Evolutionary conservation across 2,329 filamentous ascomycete genomes (phyloP).

Genomic region (Bipolaris bicolor): DNA sequence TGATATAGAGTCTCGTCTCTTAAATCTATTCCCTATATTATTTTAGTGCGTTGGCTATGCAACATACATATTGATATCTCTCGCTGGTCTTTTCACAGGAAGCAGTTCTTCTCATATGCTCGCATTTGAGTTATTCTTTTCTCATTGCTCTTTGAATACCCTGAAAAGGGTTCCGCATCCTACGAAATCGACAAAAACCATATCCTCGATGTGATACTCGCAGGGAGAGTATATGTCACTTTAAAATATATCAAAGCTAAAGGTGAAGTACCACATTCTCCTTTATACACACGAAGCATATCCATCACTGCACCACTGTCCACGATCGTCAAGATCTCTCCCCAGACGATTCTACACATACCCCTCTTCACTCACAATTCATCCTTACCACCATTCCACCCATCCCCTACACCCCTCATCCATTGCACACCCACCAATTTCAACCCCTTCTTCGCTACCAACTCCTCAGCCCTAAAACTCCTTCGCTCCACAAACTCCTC

Average conservation of each 20-base stretch:
- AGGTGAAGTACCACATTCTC: not conserved
- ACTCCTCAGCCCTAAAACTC: conserved; percentile 35
- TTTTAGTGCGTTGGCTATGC: not conserved
- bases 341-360: too few relatives aligned
- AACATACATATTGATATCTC: not conserved
- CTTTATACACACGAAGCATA: not conserved
- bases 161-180: not conserved
- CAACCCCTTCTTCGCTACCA: conserved; percentile 33
- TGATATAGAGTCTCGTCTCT: too few relatives aligned
- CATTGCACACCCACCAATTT: conserved; percentile 45
- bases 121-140: not conserved
- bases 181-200: not conserved
- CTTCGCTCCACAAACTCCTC: conserved; percentile 47
- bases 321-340: not conserved
- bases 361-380: conserved; percentile 13
- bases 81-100: not conserved
- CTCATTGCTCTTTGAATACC: too few relatives aligned
- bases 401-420: conserved; percentile 48
- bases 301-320: not conserved
- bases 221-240: too few relatives aligned
- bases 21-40: not conserved
- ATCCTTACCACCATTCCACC: conserved; percentile 34
- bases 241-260: not conserved
- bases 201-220: too few relatives aligned
- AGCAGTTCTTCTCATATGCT: not conserved